These are phyloP conservation scores for Porpolomopsis calyptriformis DNA, from an alignment of 768 basidiomycete genomes.

Conservation along the genomic window DNA sequence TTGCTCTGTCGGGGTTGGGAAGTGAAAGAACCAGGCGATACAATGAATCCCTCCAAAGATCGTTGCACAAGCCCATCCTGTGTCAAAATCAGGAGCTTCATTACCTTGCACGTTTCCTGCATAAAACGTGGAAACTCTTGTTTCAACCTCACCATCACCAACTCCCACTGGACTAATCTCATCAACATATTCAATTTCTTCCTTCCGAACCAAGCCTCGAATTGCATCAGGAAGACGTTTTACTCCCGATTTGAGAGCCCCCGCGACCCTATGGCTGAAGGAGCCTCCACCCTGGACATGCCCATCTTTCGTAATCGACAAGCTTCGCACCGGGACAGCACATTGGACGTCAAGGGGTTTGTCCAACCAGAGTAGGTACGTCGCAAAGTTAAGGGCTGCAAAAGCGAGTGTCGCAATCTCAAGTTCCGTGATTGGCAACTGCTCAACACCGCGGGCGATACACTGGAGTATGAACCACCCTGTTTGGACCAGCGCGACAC, in stretches of 20 bases:
- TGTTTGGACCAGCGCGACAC: constrained; percentile 18
- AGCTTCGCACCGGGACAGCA: constrained; percentile 7
- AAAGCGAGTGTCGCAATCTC: constrained; percentile 23
- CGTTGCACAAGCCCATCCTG: constrained; percentile 5
- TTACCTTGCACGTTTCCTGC: background rate
- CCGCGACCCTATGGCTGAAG: background rate
- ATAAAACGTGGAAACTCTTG: background rate
- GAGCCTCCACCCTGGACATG: background rate
- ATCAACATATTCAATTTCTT: too few species aligned
- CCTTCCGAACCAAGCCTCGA: too few species aligned
- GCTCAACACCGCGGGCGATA: constrained; percentile 14
- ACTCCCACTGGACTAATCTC: too few species aligned
- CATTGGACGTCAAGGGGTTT: constrained; percentile 22
- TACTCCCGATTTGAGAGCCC: too few species aligned
- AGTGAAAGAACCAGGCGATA: constrained; percentile 19
- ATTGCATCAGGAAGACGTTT: too few species aligned
- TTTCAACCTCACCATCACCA: background rate
- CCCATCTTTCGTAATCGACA: background rate
- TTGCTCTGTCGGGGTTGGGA: constrained; percentile 15
- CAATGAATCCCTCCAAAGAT: constrained; percentile 20
- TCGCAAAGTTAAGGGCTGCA: constrained; percentile 17
- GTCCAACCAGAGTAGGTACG: constrained; percentile 26
- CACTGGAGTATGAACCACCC: constrained; percentile 24
- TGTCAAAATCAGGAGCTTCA: background rate
- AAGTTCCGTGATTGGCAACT: constrained; percentile 19